phyloP scores from a whole-genome alignment of 352 stramenopile genomes.

The Globisporangium echinulatum region DNA sequence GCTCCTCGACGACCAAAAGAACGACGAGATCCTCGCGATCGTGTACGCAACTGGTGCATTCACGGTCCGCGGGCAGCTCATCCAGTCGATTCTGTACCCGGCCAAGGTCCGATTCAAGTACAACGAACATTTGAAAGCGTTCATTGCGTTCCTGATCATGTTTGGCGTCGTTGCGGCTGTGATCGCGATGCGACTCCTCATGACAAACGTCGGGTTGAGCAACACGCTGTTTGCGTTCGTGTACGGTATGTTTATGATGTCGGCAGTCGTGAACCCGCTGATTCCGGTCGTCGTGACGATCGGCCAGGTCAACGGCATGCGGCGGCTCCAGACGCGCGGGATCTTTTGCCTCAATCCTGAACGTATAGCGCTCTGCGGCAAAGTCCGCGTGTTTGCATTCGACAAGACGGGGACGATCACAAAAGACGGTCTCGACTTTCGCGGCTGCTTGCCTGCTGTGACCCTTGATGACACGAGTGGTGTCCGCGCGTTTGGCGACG shows the following conservation, averaged over 20 bases:
- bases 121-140: slow-evolving; percentile 67
- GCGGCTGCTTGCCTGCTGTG: slow-evolving; percentile 15
- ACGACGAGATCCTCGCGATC: slow-evolving; percentile 45
- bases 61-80: slow-evolving; percentile 67
- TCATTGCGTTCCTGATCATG: slow-evolving; percentile 53
- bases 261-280: slow-evolving; percentile 53
- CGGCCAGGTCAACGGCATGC: slow-evolving; percentile 58
- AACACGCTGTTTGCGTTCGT: slow-evolving; percentile 50
- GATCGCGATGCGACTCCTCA: slow-evolving; percentile 40
- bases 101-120: slow-evolving; percentile 82
- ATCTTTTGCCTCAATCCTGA: slow-evolving; percentile 68
- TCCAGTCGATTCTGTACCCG: slow-evolving; percentile 73
- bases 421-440: slow-evolving; percentile 74
- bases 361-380: slow-evolving; percentile 74
- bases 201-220: slow-evolving; percentile 33
- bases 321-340: slow-evolving; percentile 40
- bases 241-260: slow-evolving; percentile 60
- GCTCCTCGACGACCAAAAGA: slow-evolving; percentile 26
- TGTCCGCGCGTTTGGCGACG: slow-evolving; percentile 7
- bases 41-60: slow-evolving; percentile 63
- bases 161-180: slow-evolving; percentile 47
- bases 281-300: slow-evolving; percentile 77
- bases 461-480: background rate
- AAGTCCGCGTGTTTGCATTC: slow-evolving; percentile 77
- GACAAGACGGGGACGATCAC: slow-evolving; percentile 87